A percentile compares a stretch with the other conserved stretches of the same genome.
Conservation (phyloP, 129 eudicot genomes). For the Artemisia annua region DNA sequence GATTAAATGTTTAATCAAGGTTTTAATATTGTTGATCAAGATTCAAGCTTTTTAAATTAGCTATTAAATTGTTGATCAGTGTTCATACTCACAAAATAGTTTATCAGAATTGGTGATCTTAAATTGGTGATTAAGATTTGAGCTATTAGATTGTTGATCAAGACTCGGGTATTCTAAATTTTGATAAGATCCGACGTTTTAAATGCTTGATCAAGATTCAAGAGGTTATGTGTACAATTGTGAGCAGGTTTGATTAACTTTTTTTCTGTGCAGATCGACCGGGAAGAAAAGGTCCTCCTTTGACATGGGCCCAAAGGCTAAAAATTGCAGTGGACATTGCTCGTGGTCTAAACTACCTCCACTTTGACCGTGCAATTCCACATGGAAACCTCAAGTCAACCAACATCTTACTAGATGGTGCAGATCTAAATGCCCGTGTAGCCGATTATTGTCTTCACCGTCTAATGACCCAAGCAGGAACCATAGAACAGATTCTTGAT, state of each 20-base stretch:
- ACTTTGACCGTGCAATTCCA: slow-evolving; percentile 94
- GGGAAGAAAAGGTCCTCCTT: slow-evolving; percentile 87
- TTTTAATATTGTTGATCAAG: not conserved
- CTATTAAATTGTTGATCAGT: not conserved
- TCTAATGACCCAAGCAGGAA: slow-evolving; percentile 96
- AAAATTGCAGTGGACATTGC: slow-evolving; percentile 95
- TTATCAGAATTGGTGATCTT: not conserved
- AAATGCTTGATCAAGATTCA: not conserved
- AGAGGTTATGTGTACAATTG: not conserved
- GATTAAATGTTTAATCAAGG: not conserved
- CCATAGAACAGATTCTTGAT: slow-evolving; percentile 88
- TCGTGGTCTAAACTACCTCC: slow-evolving; percentile 98
- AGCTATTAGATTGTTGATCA: not conserved
- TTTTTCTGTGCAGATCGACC: slow-evolving; percentile 71
- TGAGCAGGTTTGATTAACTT: not conserved
- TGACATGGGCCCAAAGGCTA: slow-evolving; percentile 89
- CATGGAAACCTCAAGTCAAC: slow-evolving; percentile 98
- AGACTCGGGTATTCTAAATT: too few species aligned
- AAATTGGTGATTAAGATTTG: not conserved
- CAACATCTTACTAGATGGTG: slow-evolving; percentile 76
- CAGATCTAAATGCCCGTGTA: slow-evolving; percentile 77
- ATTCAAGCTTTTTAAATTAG: not conserved
- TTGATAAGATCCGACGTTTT: not conserved
- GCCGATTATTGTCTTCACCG: slow-evolving; percentile 98
- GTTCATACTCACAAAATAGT: not conserved